A percentile compares a stretch with the other conserved stretches of the same genome.
These are phyloP conservation scores for Trichoderma breve DNA, from an alignment of 2,329 filamentous ascomycete genomes.

Conservation along the genomic window DNA sequence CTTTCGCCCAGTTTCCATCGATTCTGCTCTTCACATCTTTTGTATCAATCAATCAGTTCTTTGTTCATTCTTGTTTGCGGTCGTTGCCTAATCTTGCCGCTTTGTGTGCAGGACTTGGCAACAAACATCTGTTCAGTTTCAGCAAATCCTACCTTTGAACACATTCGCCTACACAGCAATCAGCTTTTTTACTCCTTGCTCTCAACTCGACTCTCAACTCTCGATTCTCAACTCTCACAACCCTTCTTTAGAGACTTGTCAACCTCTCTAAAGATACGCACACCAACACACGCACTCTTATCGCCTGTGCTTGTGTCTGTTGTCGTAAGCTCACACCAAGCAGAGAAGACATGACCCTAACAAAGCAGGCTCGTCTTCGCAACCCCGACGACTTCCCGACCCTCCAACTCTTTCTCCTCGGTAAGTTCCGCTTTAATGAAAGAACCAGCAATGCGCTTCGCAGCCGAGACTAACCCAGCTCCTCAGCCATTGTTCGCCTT, in stretches of 20 bases:
- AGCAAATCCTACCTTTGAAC: background rate
- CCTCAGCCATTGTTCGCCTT: conserved; percentile 80
- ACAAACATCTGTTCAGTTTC: background rate
- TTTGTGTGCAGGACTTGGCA: background rate
- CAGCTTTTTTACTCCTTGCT: background rate
- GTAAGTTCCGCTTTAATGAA: conserved; percentile 50
- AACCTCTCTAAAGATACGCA: conserved; percentile 6
- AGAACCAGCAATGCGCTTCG: background rate
- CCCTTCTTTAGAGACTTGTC: background rate
- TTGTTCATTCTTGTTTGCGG: background rate
- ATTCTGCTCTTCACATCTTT: background rate
- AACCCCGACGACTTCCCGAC: conserved; percentile 76
- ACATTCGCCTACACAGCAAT: background rate
- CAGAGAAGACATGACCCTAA: conserved; percentile 51
- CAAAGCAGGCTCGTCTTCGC: conserved; percentile 50
- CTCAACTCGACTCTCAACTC: background rate
- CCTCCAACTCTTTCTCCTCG: conserved; percentile 78
- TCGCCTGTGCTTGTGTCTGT: conserved; percentile 38
- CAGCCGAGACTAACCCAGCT: conserved; percentile 14
- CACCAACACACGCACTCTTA: conserved; percentile 22
- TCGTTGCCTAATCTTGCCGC: conserved; percentile 8
- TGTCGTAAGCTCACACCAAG: conserved; percentile 45
- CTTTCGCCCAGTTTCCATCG: background rate
- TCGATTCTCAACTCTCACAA: background rate
- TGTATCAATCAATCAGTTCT: background rate